phyloP scores from a whole-genome alignment of 176 grass and related monocot species.

The Rhipidocladum racemiflorum region DNA sequence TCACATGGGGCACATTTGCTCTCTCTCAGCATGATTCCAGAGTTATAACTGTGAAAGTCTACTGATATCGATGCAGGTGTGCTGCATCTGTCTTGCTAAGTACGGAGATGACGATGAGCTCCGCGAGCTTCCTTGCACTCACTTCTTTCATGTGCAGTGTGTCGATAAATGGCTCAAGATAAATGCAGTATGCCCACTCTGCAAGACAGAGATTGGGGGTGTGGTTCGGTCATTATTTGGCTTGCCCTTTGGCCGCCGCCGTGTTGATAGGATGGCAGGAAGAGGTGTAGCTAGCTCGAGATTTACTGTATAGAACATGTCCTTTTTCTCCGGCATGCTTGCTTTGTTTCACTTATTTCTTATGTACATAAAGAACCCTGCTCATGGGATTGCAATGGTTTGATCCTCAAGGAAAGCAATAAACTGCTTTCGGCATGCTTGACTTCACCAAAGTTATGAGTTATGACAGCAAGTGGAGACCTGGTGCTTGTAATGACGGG shows the following conservation, averaged over 20 bases:
- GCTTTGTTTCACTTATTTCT: conserved; percentile 3
- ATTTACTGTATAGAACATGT: conserved; percentile 44
- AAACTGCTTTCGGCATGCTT: not conserved
- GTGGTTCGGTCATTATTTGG: conserved; percentile 40
- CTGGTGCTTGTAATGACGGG: not conserved
- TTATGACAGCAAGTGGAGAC: not conserved
- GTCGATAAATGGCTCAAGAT: conserved; percentile 99
- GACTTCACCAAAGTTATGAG: not conserved
- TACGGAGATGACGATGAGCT: conserved; percentile 81
- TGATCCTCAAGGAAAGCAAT: not conserved
- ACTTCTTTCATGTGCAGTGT: conserved; percentile 89
- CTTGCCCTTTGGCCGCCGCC: conserved; percentile 60
- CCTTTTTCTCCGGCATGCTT: not conserved
- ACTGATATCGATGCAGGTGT: conserved; percentile 55
- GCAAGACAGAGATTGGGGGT: conserved; percentile 77
- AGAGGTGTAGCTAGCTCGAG: conserved; percentile 50
- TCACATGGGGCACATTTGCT: not conserved
- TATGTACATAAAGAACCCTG: conserved; percentile 12
- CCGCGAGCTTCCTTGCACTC: conserved; percentile 76
- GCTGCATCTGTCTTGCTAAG: conserved; percentile 94
- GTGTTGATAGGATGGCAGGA: conserved; percentile 51
- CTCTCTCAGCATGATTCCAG: not conserved
- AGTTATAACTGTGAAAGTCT: not conserved
- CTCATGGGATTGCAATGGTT: conserved; percentile 13
- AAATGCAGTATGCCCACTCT: conserved; percentile 91